Evolutionary conservation across 176 grass and related monocot species (phyloP).

Genomic region (Miscanthus lutarioriparius): DNA sequence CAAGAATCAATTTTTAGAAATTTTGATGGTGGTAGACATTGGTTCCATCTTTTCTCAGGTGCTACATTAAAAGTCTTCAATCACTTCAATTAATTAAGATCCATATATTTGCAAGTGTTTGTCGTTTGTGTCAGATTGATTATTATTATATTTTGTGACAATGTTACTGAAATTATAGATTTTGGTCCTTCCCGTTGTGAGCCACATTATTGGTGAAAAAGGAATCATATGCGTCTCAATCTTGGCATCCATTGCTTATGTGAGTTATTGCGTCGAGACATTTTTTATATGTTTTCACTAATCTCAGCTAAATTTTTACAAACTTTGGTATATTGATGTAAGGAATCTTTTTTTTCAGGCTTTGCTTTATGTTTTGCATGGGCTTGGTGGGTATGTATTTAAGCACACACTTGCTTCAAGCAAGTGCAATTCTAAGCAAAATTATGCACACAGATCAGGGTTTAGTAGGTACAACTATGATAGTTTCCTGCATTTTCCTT

Average conservation of each 20-base stretch:
- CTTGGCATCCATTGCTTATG: slow-evolving; percentile 58
- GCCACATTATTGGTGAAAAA: slow-evolving; percentile 52
- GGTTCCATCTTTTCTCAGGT: slow-evolving; percentile 87
- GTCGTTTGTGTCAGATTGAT: background rate
- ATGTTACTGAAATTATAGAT: slow-evolving; percentile 36
- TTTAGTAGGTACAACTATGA: background rate
- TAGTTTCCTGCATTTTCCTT: background rate
- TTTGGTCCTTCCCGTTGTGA: slow-evolving; percentile 65
- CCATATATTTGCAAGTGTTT: background rate
- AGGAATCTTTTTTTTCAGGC: slow-evolving; percentile 38
- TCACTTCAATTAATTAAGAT: background rate
- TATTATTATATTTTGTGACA: background rate
- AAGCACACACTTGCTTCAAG: background rate
- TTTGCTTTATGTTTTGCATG: slow-evolving; percentile 69
- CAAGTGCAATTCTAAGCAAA: background rate
- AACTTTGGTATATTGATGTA: background rate
- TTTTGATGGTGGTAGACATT: slow-evolving; percentile 72
- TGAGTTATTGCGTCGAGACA: slow-evolving; percentile 27
- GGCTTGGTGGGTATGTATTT: slow-evolving; percentile 67
- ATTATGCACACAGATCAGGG: background rate
- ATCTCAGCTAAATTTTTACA: slow-evolving; percentile 1
- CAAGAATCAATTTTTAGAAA: slow-evolving; percentile 86
- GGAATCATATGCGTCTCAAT: slow-evolving; percentile 59
- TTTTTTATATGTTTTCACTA: background rate
- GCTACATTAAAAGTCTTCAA: background rate